These are phyloP conservation scores for Neoboletus subvelutipes DNA, from an alignment of 768 basidiomycete species.

Conservation along the genomic window DNA sequence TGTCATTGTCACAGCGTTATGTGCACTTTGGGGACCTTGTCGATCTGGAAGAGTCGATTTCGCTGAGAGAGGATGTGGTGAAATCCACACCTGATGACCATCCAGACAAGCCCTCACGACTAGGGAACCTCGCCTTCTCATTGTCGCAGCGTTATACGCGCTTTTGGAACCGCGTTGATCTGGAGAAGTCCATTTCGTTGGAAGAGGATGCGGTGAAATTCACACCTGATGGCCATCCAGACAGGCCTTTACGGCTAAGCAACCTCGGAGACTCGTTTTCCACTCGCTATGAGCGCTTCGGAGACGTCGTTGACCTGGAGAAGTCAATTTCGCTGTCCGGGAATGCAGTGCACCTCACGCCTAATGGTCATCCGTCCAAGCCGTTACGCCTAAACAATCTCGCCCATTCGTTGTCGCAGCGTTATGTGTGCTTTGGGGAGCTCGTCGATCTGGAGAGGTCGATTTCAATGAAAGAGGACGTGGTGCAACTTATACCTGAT, in stretches of 20 bases:
- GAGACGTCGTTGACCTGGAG: not conserved
- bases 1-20: not conserved
- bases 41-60: not conserved
- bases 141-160: not conserved
- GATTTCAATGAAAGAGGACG: not conserved
- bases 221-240: not conserved
- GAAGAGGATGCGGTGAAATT: not conserved
- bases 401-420: not conserved
- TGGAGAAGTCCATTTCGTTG: not conserved
- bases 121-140: not conserved
- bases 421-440: not conserved
- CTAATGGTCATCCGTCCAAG: not conserved
- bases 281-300: not conserved
- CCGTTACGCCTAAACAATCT: too few relatives aligned
- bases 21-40: not conserved
- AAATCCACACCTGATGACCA: not conserved
- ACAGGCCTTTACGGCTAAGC: not conserved
- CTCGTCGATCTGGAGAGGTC: not conserved
- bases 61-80: not conserved
- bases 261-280: not conserved
- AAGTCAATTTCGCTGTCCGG: not conserved
- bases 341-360: not conserved
- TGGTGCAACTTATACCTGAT: not conserved
- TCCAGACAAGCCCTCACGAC: not conserved
- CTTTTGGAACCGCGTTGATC: not conserved